Evolutionary conservation across 2,329 filamentous ascomycete genomes (phyloP).

Genomic region (Lasiodiplodia sp.): DNA sequence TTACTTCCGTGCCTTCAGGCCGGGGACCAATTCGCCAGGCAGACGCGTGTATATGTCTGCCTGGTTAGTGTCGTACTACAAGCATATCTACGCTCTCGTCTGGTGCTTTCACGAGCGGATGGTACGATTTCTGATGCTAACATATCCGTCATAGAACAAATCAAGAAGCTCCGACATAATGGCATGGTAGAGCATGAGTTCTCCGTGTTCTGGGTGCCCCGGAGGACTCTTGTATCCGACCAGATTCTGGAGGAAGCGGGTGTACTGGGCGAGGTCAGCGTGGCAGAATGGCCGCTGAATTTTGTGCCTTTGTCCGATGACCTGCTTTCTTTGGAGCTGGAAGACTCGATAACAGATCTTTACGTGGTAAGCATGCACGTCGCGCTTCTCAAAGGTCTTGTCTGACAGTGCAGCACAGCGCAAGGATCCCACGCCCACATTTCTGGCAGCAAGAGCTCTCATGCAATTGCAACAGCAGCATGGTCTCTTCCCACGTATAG

Average conservation of each 20-base stretch:
- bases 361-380: slow-evolving; percentile 68
- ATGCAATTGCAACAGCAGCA: slow-evolving; percentile 94
- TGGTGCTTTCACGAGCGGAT: neutral
- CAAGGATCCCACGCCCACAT: slow-evolving; percentile 91
- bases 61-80: slow-evolving; percentile 2
- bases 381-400: slow-evolving; percentile 7
- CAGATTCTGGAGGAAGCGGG: slow-evolving; percentile 91
- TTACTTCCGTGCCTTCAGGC: slow-evolving; percentile 16
- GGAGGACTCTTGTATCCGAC: slow-evolving; percentile 89
- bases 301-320: slow-evolving; percentile 94
- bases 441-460: slow-evolving; percentile 85
- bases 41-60: slow-evolving; percentile 10
- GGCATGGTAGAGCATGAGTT: slow-evolving; percentile 94
- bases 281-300: slow-evolving; percentile 84
- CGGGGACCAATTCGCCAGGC: slow-evolving; percentile 21
- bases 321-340: slow-evolving; percentile 86
- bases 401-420: slow-evolving; percentile 55
- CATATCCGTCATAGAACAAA: slow-evolving; percentile 74
- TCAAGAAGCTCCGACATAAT: slow-evolving; percentile 86
- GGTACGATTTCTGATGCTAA: slow-evolving; percentile 52
- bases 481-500: slow-evolving; percentile 91
- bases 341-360: slow-evolving; percentile 84
- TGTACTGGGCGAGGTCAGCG: slow-evolving; percentile 88
- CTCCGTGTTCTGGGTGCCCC: slow-evolving; percentile 93
- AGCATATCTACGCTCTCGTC: slow-evolving; percentile 26